Base-by-base conservation (phyloP, 2,329 filamentous ascomycete genomes). In the Pseudogymnoascus sp. region DNA sequence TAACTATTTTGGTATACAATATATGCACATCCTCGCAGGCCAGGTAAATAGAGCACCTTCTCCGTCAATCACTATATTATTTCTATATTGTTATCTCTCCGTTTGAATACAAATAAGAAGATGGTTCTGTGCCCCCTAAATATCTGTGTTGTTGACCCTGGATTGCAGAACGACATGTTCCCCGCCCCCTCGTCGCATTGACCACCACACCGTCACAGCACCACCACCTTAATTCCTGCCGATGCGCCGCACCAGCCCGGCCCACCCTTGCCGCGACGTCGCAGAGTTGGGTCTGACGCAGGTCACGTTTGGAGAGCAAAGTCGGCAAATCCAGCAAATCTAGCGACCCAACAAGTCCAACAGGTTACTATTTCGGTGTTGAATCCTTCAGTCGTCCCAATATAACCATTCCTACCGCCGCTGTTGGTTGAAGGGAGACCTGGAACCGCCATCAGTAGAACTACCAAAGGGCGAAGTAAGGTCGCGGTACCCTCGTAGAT, bases 191-290 rank as follows among this genome's bases (percentile, higher is more conserved):
- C 47, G n/a, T 53, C 25, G 47, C 47, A 53, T 53, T 53, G 47
- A 53, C 47, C 47, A 53, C 47, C 47, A 53, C 47, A 53, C 9
- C 9, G 33, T 33, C 15, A 53, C 43, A 14, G 47, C 15, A 35
- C 47, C 43, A 30, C 43, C 47, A 53, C 47, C 47, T 35, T 35
- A 53, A 53, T 35, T 53, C 47, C 47, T 53, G 28, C 47, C 47
- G 47, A 7, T 33, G 47, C 20, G 47, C 47, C 47, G 47, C 47
- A 53, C 47, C 28, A 53, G 47, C 47, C 15, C 28, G 47, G 15
- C 47, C 47, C 47, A 53, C 47, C 47, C 47, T 53, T 53, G 47
- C 47, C 47, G 47, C 47, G 47, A 53, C 47, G 47, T 53, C 28
- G 47, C 47, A 53, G 47, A 53, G 9, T 53, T 14, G 15, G 47